A percentile compares a stretch with the other conserved stretches of the same genome.
phyloP scores from a whole-genome alignment of 805 yeast genomes.

The Millerozyma miso region DNA sequence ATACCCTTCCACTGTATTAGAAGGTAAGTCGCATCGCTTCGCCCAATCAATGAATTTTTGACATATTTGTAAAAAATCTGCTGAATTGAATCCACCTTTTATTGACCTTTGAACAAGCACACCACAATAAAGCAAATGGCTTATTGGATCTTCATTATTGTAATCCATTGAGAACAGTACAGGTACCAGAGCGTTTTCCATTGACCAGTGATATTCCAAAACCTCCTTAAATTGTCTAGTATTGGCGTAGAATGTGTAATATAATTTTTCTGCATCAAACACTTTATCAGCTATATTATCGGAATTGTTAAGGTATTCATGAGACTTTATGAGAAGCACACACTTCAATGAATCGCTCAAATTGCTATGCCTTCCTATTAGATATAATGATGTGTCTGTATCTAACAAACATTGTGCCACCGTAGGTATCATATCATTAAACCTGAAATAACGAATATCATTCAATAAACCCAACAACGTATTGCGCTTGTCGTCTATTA shows the following conservation, averaged over 20 bases:
- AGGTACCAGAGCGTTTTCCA: neutral
- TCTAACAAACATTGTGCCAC: conserved; percentile 5
- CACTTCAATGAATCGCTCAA: conserved; percentile 13
- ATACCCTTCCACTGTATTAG: conserved; percentile 6
- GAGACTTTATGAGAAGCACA: conserved; percentile 12
- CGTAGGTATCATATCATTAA: conserved; percentile 16
- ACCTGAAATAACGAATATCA: conserved; percentile 6
- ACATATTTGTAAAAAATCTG: neutral
- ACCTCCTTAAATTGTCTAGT: neutral
- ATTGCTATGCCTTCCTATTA: conserved; percentile 7
- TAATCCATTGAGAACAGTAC: neutral
- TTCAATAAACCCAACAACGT: neutral
- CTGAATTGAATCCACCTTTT: neutral
- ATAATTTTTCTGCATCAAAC: conserved; percentile 11
- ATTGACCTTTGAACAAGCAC: neutral
- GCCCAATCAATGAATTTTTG: neutral
- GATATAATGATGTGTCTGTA: neutral
- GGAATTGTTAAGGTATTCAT: conserved; percentile 18
- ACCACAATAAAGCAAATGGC: neutral
- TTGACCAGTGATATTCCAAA: neutral
- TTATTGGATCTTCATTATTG: neutral
- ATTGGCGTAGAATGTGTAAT: conserved; percentile 8
- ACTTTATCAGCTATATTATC: conserved; percentile 13
- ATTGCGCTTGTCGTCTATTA: neutral
- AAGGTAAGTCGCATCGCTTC: neutral